Conservation (phyloP, 2,329 filamentous ascomycete genomes). For the Colletotrichum eremochloae region DNA sequence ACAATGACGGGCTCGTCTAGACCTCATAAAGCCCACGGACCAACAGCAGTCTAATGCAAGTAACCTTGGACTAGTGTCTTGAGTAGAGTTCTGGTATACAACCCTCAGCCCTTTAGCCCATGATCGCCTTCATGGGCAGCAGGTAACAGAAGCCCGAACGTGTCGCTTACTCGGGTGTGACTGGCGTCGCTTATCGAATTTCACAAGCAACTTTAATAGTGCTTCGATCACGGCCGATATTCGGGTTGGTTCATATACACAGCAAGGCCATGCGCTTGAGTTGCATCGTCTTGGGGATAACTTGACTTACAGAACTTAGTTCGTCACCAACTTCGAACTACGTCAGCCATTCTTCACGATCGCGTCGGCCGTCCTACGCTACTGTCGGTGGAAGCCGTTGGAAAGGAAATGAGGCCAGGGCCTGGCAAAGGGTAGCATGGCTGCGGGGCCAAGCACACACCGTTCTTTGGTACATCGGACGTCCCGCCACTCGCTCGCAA, state of each 20-base stretch:
- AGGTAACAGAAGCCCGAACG: slow-evolving; percentile 17
- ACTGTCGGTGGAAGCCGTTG: slow-evolving; percentile 29
- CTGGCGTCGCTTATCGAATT: neutral
- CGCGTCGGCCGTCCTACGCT: neutral
- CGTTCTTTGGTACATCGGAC: slow-evolving; percentile 30
- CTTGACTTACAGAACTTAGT: neutral
- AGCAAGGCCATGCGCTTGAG: neutral
- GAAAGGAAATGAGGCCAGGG: slow-evolving; percentile 17
- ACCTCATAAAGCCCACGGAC: neutral
- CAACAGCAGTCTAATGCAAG: slow-evolving; percentile 11
- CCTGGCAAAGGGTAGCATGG: slow-evolving; percentile 25
- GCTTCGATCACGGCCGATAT: neutral
- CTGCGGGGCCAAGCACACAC: slow-evolving; percentile 26
- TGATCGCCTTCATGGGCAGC: slow-evolving; percentile 2
- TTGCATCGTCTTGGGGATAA: neutral
- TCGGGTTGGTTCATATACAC: neutral
- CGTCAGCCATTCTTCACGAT: no score
- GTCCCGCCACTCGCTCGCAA: slow-evolving; percentile 18
- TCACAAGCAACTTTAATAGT: neutral
- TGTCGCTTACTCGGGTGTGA: slow-evolving; percentile 4
- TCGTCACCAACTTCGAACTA: neutral
- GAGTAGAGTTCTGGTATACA: slow-evolving; percentile 1
- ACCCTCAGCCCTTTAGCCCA: neutral
- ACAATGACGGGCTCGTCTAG: neutral
- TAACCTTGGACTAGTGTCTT: slow-evolving; percentile 9